These are phyloP conservation scores for Lactifluus hygrophoroides DNA, from an alignment of 768 basidiomycete genomes.

Conservation along the genomic window DNA sequence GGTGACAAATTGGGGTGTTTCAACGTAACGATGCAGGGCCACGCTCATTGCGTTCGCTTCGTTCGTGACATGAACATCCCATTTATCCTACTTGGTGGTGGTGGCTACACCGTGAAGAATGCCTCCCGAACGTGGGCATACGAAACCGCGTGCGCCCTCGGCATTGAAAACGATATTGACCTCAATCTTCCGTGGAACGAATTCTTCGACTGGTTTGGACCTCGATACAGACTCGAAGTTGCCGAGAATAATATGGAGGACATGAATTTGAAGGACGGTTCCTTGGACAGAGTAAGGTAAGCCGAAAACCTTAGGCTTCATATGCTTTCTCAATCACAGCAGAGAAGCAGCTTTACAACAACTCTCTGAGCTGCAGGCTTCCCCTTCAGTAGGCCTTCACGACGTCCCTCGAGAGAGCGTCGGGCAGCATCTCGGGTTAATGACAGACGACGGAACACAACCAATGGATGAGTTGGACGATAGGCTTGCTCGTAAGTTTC, in stretches of 20 bases:
- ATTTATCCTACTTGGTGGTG: slow-evolving; percentile 86
- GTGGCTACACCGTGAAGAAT: slow-evolving; percentile 96
- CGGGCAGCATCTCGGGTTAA: slow-evolving; percentile 51
- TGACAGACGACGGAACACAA: slow-evolving; percentile 34
- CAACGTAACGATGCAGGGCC: slow-evolving; percentile 93
- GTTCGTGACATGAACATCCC: slow-evolving; percentile 77
- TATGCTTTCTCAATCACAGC: slow-evolving; percentile 34
- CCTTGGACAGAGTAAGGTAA: slow-evolving; percentile 71
- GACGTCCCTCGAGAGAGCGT: slow-evolving; percentile 70
- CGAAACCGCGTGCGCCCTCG: slow-evolving; percentile 94
- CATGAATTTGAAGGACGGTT: slow-evolving; percentile 71
- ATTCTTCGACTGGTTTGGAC: slow-evolving; percentile 98
- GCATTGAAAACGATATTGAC: slow-evolving; percentile 70
- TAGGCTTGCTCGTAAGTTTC: slow-evolving; percentile 58
- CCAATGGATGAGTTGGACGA: slow-evolving; percentile 56
- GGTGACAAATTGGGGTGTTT: slow-evolving; percentile 95
- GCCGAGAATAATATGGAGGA: slow-evolving; percentile 92
- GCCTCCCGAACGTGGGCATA: slow-evolving; percentile 93
- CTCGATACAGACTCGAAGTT: slow-evolving; percentile 88
- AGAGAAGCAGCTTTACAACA: slow-evolving; percentile 45
- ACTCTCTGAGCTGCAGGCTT: slow-evolving; percentile 51
- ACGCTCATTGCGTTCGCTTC: slow-evolving; percentile 85
- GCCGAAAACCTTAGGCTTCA: slow-evolving; percentile 20
- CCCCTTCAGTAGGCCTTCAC: slow-evolving; percentile 83
- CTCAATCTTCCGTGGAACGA: slow-evolving; percentile 76